These are phyloP conservation scores for Phaffia rhodozyma DNA, from an alignment of 1,284 basidiomycete genomes.

Conservation along the genomic window DNA sequence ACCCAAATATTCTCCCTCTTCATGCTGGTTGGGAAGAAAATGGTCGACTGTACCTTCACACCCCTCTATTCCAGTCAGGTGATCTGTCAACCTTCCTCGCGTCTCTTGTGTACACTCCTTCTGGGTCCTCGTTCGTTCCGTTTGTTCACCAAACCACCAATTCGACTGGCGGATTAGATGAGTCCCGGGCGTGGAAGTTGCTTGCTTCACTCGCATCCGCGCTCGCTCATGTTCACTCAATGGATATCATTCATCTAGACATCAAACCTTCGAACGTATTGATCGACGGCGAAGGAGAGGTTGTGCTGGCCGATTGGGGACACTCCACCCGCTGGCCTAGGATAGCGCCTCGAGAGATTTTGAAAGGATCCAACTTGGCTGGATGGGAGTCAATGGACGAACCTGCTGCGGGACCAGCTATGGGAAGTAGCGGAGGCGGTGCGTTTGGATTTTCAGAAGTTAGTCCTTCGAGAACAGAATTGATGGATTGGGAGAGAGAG, in stretches of 20 bases:
- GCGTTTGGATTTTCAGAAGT: neutral
- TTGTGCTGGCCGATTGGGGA: constrained; percentile 12
- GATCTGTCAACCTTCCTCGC: constrained; percentile 11
- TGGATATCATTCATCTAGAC: constrained; percentile 16
- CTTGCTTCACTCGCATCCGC: constrained; percentile 11
- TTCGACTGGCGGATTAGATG: constrained; percentile 8
- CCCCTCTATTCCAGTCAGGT: constrained; percentile 2
- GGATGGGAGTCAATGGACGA: neutral
- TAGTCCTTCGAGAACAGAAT: neutral
- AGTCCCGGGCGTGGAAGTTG: constrained; percentile 11
- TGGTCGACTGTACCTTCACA: constrained; percentile 9
- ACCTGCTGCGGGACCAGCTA: neutral
- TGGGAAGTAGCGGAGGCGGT: neutral
- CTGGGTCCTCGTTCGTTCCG: neutral
- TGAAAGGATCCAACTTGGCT: neutral
- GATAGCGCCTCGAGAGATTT: neutral
- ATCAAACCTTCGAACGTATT: constrained; percentile 16
- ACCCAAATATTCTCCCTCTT: constrained; percentile 10
- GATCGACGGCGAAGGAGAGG: constrained; percentile 7
- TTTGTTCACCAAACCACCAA: neutral
- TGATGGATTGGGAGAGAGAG: constrained; percentile 7
- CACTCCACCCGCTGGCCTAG: constrained; percentile 6
- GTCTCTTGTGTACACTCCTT: neutral
- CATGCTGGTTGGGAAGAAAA: constrained; percentile 8
- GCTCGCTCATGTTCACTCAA: constrained; percentile 5